Conservation (phyloP, 192 early-diverging fungal species). For the Coemansia sp. region DNA sequence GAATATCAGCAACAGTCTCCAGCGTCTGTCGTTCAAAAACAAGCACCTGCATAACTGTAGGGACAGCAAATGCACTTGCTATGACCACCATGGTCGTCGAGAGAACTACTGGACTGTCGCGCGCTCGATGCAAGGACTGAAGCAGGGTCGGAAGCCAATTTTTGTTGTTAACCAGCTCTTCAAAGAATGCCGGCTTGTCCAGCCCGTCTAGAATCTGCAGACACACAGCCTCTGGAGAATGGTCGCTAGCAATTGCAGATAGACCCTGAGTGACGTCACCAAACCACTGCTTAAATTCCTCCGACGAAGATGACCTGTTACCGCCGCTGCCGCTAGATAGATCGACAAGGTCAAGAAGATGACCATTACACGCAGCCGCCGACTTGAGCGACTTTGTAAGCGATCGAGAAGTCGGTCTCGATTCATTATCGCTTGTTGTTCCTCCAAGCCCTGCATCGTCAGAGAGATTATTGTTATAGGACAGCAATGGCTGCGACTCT, state of each 20-base stretch:
- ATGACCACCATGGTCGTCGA: conserved; percentile 23
- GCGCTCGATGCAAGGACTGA: conserved; percentile 26
- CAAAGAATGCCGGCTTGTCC: conserved; percentile 24
- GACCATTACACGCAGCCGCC: neutral
- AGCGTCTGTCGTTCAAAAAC: conserved; percentile 47
- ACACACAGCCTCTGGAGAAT: conserved; percentile 12
- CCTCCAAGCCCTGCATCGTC: neutral
- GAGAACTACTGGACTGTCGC: conserved; percentile 13
- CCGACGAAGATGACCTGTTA: conserved; percentile 1
- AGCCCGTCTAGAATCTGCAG: conserved; percentile 20
- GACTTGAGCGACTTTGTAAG: no score
- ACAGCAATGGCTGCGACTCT: conserved; percentile 15
- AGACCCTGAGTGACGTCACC: conserved; percentile 26
- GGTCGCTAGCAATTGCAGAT: neutral
- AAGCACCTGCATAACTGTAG: conserved; percentile 33
- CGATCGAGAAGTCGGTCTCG: neutral
- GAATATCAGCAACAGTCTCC: conserved; percentile 38
- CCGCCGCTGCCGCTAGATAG: neutral
- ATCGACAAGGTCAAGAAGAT: conserved; percentile 12
- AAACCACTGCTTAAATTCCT: conserved; percentile 26
- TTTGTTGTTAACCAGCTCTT: conserved; percentile 29
- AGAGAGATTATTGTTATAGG: neutral
- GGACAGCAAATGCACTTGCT: conserved; percentile 24
- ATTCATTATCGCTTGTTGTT: no score
- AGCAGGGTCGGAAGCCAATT: conserved; percentile 30